A percentile compares a stretch with the other conserved stretches of the same genome.
These are phyloP conservation scores for Auricularia heimuer DNA, from an alignment of 768 basidiomycete species.

Conservation along the genomic window DNA sequence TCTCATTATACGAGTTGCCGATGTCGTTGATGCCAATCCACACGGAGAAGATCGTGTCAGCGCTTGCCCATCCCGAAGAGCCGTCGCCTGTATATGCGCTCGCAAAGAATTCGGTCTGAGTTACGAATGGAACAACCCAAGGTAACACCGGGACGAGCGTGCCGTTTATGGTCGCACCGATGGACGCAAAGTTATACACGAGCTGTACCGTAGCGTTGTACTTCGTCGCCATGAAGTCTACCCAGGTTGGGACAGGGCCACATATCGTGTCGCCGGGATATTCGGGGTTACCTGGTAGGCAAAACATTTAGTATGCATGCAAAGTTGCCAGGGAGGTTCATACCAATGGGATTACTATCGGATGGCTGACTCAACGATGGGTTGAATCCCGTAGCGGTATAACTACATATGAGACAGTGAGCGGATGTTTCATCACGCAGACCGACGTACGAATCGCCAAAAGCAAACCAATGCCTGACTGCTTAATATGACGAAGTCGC, in stretches of 20 bases:
- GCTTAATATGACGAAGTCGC: too few species aligned
- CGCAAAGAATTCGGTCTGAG: slow-evolving; percentile 46
- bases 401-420: too few species aligned
- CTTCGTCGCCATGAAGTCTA: slow-evolving; percentile 40
- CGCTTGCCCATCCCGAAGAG: slow-evolving; percentile 27
- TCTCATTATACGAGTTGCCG: slow-evolving; percentile 19
- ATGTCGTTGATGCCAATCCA: slow-evolving; percentile 33
- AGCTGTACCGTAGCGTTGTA: slow-evolving; percentile 45
- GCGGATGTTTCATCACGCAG: too few species aligned
- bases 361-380: too few species aligned
- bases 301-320: too few species aligned
- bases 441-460: too few species aligned
- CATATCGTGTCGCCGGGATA: slow-evolving; percentile 26
- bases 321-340: too few species aligned
- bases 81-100: slow-evolving; percentile 39
- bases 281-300: slow-evolving; percentile 32
- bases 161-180: slow-evolving; percentile 56
- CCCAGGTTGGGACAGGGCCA: slow-evolving; percentile 35
- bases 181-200: slow-evolving; percentile 59
- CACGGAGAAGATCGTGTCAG: slow-evolving; percentile 26
- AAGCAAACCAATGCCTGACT: too few species aligned
- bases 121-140: slow-evolving; percentile 14
- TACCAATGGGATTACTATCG: too few species aligned
- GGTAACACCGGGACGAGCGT: slow-evolving; percentile 43
- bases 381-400: too few species aligned